Conservation (phyloP, 23 red algal genomes). For the Gracilaria gracilis region DNA sequence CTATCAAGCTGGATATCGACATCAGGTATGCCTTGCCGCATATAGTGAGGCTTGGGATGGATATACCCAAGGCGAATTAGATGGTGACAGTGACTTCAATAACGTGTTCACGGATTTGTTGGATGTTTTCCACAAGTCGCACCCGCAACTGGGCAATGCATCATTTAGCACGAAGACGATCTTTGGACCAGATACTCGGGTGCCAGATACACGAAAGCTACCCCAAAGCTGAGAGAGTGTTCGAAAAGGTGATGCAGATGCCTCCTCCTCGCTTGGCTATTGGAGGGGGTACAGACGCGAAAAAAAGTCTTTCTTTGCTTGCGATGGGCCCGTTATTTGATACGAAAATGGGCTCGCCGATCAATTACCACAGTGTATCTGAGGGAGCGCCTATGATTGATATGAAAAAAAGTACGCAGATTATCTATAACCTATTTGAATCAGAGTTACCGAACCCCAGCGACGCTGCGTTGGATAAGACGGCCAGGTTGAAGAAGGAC, state of each 20-base stretch:
- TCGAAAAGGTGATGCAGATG: slow-evolving; percentile 20
- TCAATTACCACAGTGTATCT: slow-evolving; percentile 51
- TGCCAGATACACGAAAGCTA: slow-evolving; percentile 46
- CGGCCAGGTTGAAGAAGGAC: background rate
- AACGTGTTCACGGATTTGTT: background rate
- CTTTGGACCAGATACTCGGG: slow-evolving; percentile 45
- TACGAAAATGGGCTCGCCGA: slow-evolving; percentile 35
- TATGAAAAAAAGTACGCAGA: slow-evolving; percentile 49
- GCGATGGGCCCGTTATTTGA: slow-evolving; percentile 41
- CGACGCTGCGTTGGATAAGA: background rate
- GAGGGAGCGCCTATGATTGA: slow-evolving; percentile 53
- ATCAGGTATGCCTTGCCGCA: slow-evolving; percentile 53
- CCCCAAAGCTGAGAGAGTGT: slow-evolving; percentile 26
- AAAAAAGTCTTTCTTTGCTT: slow-evolving; percentile 18
- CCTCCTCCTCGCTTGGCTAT: slow-evolving; percentile 47
- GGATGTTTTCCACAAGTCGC: background rate
- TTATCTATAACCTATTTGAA: slow-evolving; percentile 45
- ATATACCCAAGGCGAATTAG: slow-evolving; percentile 25
- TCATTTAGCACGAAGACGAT: slow-evolving; percentile 2
- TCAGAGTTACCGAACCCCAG: slow-evolving; percentile 7
- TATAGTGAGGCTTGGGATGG: slow-evolving; percentile 44
- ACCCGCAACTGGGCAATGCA: slow-evolving; percentile 8
- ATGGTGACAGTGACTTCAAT: slow-evolving; percentile 10
- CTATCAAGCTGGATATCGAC: slow-evolving; percentile 37
- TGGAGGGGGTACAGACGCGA: slow-evolving; percentile 55